Base-by-base conservation (phyloP, 2,329 filamentous ascomycete species). In the Setomelanomma holmii region DNA sequence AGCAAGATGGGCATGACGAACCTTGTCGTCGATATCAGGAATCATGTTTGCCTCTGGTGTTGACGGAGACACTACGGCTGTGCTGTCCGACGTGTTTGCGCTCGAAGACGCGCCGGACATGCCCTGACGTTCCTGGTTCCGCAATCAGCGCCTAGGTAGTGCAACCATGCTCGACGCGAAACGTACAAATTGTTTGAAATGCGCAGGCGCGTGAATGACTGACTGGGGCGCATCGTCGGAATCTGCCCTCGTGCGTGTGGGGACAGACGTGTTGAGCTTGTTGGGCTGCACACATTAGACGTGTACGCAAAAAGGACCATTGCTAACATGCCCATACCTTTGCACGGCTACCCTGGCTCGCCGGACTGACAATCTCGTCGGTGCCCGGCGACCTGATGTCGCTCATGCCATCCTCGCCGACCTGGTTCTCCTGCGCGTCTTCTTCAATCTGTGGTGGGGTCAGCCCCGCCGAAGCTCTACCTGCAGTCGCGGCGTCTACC, bases 141-240 rank as follows among this genome's bases (percentile, higher is more conserved):
- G 45, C 43, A 43, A 63, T 73, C 64, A 74, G 68, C 64, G 62
- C 47, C 60, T 56, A 67, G 57, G 53, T 53, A 36, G 63, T 73
- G 62, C 62, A 63, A 64, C 68, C 60, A 56, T 48, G 66, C 55
- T 40, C 39, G 43, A 52, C 16, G 48, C 40, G 40, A 52, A 38
- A 61, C 69, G 53, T 60, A 95, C 90, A 84, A 95, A 96, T 63
- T 85, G 85, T 49, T 86, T 84, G 74, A 95, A 97, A 56, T 89
- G 90, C 59, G 91, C 83, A 0, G 93, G 92, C 14, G 90, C 91
- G 79, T 96, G 93, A 62, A 97, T 96, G 48, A 96, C 93, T 1
- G 93, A 97, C 46, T 91, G 84, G 20, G 91, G 88, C 61, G 93
- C 91, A 60, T 96, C 91, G 55, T 86, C 87, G 20, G 83, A 83